Percentiles rank a stretch among this genome's conserved stretches.
phyloP scores from a whole-genome alignment of 768 basidiomycete genomes.

The Pleurotus giganteus region DNA sequence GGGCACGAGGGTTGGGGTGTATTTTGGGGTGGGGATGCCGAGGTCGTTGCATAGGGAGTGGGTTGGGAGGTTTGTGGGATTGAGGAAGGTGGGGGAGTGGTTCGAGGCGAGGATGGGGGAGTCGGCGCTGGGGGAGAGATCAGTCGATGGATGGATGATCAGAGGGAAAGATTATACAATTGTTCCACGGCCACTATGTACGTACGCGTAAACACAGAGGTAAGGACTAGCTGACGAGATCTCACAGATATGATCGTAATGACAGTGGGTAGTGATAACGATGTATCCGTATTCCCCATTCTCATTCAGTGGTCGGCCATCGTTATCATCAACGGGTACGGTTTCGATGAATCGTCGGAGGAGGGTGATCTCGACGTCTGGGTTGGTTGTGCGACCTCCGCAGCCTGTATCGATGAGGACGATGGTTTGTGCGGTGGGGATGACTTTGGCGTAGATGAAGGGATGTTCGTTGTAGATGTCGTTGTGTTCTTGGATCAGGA shows the following conservation, averaged over 20 bases:
- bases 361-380: constrained; percentile 36
- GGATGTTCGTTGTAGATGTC: constrained; percentile 52
- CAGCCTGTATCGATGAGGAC: constrained; percentile 57
- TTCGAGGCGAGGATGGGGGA: constrained; percentile 47
- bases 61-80: constrained; percentile 34
- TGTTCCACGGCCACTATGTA: constrained; percentile 47
- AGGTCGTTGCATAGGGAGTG: constrained; percentile 45
- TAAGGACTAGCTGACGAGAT: constrained; percentile 11
- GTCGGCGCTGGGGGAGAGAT: constrained; percentile 27
- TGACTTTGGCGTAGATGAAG: constrained; percentile 51
- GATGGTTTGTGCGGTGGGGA: constrained; percentile 36
- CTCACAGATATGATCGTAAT: constrained; percentile 60
- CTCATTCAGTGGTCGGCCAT: constrained; percentile 40
- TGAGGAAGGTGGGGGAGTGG: constrained; percentile 44
- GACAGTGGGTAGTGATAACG: constrained; percentile 51
- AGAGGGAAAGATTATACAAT: constrained; percentile 31
- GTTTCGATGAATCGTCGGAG: constrained; percentile 51
- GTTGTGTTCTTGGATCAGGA: constrained; percentile 48
- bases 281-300: constrained; percentile 40
- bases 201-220: too few species aligned
- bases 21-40: constrained; percentile 40
- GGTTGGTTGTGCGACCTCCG: constrained; percentile 43
- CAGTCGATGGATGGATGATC: not conserved
- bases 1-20: constrained; percentile 43
- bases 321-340: constrained; percentile 40